Evolutionary conservation across 139 green algal genomes (phyloP).

Genomic region (Zygnema circumcarinatum): DNA sequence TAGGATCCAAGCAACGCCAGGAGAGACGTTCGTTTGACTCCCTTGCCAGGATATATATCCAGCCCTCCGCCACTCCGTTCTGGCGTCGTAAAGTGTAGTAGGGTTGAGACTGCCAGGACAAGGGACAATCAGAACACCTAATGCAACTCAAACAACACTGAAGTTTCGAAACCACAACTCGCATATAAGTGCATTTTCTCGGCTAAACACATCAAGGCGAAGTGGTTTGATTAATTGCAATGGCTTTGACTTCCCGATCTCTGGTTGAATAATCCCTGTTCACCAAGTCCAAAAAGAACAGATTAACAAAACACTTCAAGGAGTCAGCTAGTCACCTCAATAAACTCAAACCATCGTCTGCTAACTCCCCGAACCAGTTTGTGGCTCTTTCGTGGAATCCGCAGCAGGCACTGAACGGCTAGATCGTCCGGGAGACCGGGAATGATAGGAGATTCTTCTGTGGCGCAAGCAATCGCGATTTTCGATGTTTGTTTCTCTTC

Average conservation of each 20-base stretch:
- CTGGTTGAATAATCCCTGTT: no score
- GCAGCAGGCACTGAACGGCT: slow-evolving; percentile 27
- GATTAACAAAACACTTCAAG: no score
- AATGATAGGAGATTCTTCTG: slow-evolving; percentile 19
- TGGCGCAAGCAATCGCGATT: no score
- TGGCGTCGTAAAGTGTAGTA: slow-evolving; percentile 34
- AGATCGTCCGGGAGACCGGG: slow-evolving; percentile 43
- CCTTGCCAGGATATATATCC: slow-evolving; percentile 21
- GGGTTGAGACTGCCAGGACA: not conserved
- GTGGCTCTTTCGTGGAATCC: slow-evolving; percentile 7
- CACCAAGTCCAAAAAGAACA: no score
- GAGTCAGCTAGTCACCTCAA: slow-evolving; percentile 12
- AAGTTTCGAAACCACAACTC: no score
- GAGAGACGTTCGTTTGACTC: slow-evolving; percentile 18
- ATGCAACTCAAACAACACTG: no score
- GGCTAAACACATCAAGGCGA: no score
- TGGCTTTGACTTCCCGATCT: no score
- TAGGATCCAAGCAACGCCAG: slow-evolving; percentile 24
- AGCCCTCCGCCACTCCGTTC: slow-evolving; percentile 8
- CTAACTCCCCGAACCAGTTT: not conserved
- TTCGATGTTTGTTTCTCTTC: no score
- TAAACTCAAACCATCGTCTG: slow-evolving; percentile 4
- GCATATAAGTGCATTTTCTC: no score
- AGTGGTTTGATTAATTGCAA: no score
- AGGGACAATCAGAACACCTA: no score